Evolutionary conservation across 495 filamentous ascomycete species (phyloP).

Genomic region (Chlorociboria aeruginascens): DNA sequence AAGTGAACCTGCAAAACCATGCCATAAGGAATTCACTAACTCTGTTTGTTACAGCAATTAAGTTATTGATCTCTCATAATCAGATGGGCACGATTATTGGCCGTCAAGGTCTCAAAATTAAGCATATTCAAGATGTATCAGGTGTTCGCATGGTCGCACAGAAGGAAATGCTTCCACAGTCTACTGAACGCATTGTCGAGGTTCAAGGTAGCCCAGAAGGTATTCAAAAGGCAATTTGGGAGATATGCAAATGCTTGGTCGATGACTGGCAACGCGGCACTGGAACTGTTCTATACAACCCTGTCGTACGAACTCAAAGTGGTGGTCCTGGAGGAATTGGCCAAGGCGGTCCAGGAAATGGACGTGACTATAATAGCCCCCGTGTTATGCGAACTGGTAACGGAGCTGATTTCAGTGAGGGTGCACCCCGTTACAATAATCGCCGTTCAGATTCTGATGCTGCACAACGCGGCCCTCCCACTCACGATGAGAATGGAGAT

Average conservation of each 20-base stretch:
- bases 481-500: conserved; percentile 89
- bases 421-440: conserved; percentile 43
- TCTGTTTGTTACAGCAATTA: conserved; percentile 53
- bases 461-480: conserved; percentile 58
- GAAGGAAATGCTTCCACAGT: conserved; percentile 99
- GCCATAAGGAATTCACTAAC: neutral
- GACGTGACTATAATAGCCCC: conserved; percentile 40
- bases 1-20: conserved; percentile 30
- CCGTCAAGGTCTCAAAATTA: conserved; percentile 92
- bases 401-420: conserved; percentile 93
- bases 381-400: conserved; percentile 94
- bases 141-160: conserved; percentile 98
- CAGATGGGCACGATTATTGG: conserved; percentile 99
- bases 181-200: conserved; percentile 96
- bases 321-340: conserved; percentile 19
- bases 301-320: conserved; percentile 68
- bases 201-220: conserved; percentile 87
- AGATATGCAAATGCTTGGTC: conserved; percentile 96
- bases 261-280: conserved; percentile 96
- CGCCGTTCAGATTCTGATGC: conserved; percentile 76
- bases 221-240: conserved; percentile 92
- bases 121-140: conserved; percentile 95
- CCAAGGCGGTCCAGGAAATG: conserved; percentile 29
- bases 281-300: conserved; percentile 94
- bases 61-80: conserved; percentile 96